These are phyloP conservation scores for Xylariaceae sp. DNA, from an alignment of 2,329 filamentous ascomycete genomes.

Conservation along the genomic window DNA sequence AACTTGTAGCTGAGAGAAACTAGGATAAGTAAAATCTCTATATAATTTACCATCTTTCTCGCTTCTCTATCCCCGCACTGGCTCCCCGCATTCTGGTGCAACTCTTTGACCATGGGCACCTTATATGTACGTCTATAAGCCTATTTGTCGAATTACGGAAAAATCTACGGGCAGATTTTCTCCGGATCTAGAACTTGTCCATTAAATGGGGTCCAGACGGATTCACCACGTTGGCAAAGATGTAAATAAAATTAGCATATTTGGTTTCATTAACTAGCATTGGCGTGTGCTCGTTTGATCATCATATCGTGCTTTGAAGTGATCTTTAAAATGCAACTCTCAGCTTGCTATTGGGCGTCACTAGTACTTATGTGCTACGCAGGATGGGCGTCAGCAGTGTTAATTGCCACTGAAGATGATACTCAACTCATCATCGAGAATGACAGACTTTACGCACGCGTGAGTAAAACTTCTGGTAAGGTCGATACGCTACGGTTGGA, in stretches of 20 bases:
- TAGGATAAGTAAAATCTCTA: no score
- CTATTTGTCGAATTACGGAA: background rate
- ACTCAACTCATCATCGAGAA: constrained; percentile 45
- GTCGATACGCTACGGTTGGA: constrained; percentile 46
- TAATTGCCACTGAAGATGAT: constrained; percentile 45
- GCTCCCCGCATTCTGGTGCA: constrained; percentile 10
- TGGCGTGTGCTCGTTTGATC: background rate
- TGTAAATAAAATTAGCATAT: background rate
- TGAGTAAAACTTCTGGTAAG: constrained; percentile 46
- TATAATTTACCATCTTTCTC: background rate
- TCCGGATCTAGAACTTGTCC: background rate
- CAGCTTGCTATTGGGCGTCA: constrained; percentile 3
- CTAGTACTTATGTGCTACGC: constrained; percentile 22
- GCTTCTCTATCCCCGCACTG: constrained; percentile 4
- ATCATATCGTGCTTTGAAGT: background rate
- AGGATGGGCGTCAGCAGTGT: constrained; percentile 24
- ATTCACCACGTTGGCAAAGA: background rate
- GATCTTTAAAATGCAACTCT: background rate
- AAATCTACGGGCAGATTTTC: background rate
- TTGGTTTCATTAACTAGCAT: no score
- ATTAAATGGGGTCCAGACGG: background rate
- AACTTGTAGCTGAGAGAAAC: no score
- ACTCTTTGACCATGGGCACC: background rate
- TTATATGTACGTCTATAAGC: background rate
- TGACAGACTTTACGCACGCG: constrained; percentile 46